Evolutionary conservation across 345 rosid genomes (phyloP).

Genomic region (Cardamine resedifolia): DNA sequence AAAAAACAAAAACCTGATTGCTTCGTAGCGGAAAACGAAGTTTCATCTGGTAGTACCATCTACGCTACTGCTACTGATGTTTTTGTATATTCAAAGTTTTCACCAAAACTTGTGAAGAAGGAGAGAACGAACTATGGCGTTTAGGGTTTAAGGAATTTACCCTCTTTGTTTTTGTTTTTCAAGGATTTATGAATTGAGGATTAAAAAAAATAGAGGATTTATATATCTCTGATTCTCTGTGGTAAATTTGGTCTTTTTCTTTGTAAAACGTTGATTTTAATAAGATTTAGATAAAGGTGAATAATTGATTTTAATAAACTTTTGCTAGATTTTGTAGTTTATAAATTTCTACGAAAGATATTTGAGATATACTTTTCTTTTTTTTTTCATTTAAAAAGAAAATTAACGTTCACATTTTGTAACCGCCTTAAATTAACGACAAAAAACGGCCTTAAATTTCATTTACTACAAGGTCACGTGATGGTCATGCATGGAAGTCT

Average conservation of each 20-base stretch:
- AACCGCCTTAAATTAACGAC: not conserved
- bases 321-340: not conserved
- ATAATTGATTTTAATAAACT: too few species aligned
- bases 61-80: not conserved
- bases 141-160: not conserved
- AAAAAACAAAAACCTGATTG: constrained; percentile 46
- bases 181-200: not conserved
- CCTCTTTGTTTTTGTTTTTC: not conserved
- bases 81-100: not conserved
- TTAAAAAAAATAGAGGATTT: too few species aligned
- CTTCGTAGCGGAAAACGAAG: constrained; percentile 17
- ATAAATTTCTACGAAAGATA: not conserved
- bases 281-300: not conserved
- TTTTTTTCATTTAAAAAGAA: not conserved
- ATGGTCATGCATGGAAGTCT: not conserved
- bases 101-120: not conserved
- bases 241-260: not conserved
- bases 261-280: too few species aligned
- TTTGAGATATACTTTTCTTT: not conserved
- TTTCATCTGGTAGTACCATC: constrained; percentile 41
- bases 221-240: too few species aligned
- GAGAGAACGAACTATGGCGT: constrained; percentile 22
- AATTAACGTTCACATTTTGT: not conserved
- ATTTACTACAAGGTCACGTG: not conserved
- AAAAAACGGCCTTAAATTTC: not conserved